These are phyloP conservation scores for Calonectria leucothoes DNA, from an alignment of 2,329 filamentous ascomycete genomes.

Conservation along the genomic window DNA sequence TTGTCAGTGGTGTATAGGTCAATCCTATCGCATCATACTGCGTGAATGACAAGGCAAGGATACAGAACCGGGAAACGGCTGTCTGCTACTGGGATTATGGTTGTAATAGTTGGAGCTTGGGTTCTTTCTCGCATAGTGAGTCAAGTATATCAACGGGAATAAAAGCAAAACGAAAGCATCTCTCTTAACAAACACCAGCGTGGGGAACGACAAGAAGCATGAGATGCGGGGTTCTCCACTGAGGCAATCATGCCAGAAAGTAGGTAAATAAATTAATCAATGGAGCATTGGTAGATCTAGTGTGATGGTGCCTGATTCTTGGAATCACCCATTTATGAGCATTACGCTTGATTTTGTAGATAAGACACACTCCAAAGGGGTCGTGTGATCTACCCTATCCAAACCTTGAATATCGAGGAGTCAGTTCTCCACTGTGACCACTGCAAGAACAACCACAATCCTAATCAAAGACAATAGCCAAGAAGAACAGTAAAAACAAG, in stretches of 20 bases:
- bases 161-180: not conserved
- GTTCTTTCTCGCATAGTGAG: not conserved
- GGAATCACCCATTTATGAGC: not conserved
- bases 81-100: not conserved
- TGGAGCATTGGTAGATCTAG: not conserved
- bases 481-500: no score
- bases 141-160: not conserved
- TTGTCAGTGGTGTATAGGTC: conserved; percentile 44
- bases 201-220: not conserved
- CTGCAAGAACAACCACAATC: no score
- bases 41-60: not conserved
- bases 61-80: not conserved
- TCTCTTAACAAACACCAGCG: not conserved
- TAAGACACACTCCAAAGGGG: not conserved
- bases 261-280: not conserved
- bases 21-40: not conserved
- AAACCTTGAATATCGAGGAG: not conserved
- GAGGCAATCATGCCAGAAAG: not conserved
- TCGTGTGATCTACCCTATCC: not conserved
- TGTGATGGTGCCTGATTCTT: not conserved
- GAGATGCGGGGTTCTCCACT: not conserved
- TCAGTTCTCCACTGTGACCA: no score
- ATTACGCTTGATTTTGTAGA: not conserved
- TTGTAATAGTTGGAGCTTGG: not conserved
- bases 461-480: no score